Evolutionary conservation across 257 asterid genomes (phyloP).

Genomic region (Lantana camara): DNA sequence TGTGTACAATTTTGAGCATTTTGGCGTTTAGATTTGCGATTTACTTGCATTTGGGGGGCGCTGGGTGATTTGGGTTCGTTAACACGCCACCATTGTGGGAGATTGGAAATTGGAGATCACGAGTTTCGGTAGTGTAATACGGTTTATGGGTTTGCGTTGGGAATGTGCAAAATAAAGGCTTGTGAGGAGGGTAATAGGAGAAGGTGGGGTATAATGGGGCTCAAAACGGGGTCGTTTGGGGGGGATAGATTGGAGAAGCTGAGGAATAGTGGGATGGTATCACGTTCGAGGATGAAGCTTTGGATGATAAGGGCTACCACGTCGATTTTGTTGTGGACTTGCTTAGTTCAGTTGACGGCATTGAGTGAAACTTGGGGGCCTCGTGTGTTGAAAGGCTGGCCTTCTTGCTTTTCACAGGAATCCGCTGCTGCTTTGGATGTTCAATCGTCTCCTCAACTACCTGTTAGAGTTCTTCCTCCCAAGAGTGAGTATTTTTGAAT

Average conservation of each 20-base stretch:
- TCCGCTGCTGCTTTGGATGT: conserved; percentile 60
- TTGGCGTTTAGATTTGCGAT: conserved; percentile 32
- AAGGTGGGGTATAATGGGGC: conserved; percentile 67
- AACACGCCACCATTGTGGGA: background rate
- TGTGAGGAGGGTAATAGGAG: conserved; percentile 46
- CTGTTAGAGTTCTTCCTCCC: conserved; percentile 75
- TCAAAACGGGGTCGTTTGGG: conserved; percentile 60
- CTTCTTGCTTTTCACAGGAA: conserved; percentile 83
- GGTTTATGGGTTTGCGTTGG: conserved; percentile 36
- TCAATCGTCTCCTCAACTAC: conserved; percentile 52
- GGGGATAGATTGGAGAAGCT: conserved; percentile 72
- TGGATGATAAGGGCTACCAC: conserved; percentile 93
- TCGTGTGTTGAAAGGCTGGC: conserved; percentile 88
- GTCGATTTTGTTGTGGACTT: conserved; percentile 82
- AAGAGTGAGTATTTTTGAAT: conserved; percentile 83
- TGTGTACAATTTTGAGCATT: background rate
- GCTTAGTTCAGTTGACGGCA: conserved; percentile 85
- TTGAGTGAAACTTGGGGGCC: conserved; percentile 92
- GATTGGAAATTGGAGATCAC: conserved; percentile 28
- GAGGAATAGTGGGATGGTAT: conserved; percentile 62
- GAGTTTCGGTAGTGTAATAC: conserved; percentile 16
- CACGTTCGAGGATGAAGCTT: conserved; percentile 84
- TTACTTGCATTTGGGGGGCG: conserved; percentile 9
- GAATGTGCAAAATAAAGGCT: conserved; percentile 61
- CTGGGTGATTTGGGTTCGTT: conserved; percentile 2